These are phyloP conservation scores for Puccinellia tenuiflora DNA, from an alignment of 176 grass and related monocot species.

Conservation along the genomic window DNA sequence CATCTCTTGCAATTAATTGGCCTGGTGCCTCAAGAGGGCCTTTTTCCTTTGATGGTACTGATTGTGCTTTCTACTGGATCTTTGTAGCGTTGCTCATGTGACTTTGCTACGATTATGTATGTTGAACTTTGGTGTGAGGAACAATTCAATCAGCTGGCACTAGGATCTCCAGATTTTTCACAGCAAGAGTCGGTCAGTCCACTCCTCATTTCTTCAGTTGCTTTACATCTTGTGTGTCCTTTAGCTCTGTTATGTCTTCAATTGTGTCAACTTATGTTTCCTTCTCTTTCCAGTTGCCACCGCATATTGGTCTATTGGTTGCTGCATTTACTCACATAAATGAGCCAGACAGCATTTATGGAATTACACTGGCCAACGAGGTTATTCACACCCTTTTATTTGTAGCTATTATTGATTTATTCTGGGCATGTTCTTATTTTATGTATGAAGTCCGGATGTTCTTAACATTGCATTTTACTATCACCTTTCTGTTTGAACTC, in stretches of 20 bases:
- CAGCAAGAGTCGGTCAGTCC: constrained; percentile 64
- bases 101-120: constrained; percentile 79
- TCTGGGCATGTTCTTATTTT: neutral
- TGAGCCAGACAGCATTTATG: constrained; percentile 93
- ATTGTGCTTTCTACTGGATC: constrained; percentile 26
- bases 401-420: neutral
- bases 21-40: neutral
- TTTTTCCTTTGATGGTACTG: constrained; percentile 20
- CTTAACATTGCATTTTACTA: neutral
- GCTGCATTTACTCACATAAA: constrained; percentile 74
- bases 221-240: constrained; percentile 16
- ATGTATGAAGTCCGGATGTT: neutral
- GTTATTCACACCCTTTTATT: constrained; percentile 28
- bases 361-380: constrained; percentile 80
- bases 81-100: constrained; percentile 70
- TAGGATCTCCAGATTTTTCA: constrained; percentile 85
- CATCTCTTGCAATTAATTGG: neutral
- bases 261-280: constrained; percentile 7
- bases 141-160: constrained; percentile 64
- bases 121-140: constrained; percentile 93
- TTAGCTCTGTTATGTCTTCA: constrained; percentile 13
- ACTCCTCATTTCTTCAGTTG: constrained; percentile 7
- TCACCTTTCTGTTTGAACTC: neutral
- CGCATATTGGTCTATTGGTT: constrained; percentile 65
- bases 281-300: constrained; percentile 64